A percentile compares a stretch with the other conserved stretches of the same genome.
These are phyloP conservation scores for Colletotrichum sp. DNA, from an alignment of 2,329 filamentous ascomycete species.

Conservation along the genomic window DNA sequence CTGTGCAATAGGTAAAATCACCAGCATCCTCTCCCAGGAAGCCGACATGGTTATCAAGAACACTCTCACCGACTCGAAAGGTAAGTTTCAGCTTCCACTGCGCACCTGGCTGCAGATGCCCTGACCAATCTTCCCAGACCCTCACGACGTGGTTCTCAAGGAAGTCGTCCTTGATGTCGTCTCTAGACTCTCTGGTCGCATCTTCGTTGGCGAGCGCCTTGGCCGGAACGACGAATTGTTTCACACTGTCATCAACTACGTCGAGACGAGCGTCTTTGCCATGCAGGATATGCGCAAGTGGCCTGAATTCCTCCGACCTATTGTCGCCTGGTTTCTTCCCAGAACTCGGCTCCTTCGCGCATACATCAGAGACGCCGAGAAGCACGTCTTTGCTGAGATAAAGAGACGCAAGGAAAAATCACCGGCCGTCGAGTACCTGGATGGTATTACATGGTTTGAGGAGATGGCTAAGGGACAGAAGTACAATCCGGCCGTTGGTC, in stretches of 20 bases:
- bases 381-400: background rate
- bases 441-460: background rate
- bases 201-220: conserved; percentile 49
- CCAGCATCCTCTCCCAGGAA: background rate
- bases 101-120: background rate
- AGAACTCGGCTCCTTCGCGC: background rate
- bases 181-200: conserved; percentile 51
- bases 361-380: background rate
- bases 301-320: conserved; percentile 40
- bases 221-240: conserved; percentile 53
- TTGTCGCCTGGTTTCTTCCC: conserved; percentile 49
- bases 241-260: conserved; percentile 45
- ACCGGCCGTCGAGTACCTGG: background rate
- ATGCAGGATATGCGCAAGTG: conserved; percentile 41
- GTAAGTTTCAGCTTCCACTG: background rate
- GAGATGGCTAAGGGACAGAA: background rate
- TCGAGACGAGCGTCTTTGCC: conserved; percentile 38
- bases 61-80: background rate
- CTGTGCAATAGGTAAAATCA: background rate
- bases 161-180: conserved; percentile 33
- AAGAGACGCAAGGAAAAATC: background rate
- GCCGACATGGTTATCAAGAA: background rate
- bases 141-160: background rate
- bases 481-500: background rate
- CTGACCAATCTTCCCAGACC: background rate